Percentiles rank a stretch among this genome's conserved stretches.
Conservation (phyloP, 257 asterid species). For the Linaria vulgaris region DNA sequence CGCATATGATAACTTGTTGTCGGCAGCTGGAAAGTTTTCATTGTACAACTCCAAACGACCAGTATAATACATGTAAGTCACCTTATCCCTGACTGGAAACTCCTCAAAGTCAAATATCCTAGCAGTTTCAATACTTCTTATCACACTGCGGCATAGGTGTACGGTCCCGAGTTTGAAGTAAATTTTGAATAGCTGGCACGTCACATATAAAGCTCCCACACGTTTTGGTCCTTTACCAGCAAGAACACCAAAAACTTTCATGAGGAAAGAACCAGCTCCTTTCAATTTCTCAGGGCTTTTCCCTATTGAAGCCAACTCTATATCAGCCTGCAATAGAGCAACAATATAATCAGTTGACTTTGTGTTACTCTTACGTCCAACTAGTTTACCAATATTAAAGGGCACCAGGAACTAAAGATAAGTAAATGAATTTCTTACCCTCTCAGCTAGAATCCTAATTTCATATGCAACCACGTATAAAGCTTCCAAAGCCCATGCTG, state of each 20-base stretch:
- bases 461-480: conserved; percentile 75
- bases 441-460: conserved; percentile 90
- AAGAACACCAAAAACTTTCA: conserved; percentile 94
- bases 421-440: conserved; percentile 46
- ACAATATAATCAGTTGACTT: conserved; percentile 31
- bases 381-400: neutral
- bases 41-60: conserved; percentile 97
- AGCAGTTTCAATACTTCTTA: conserved; percentile 96
- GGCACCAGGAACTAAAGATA: neutral
- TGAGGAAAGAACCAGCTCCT: conserved; percentile 94
- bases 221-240: conserved; percentile 97
- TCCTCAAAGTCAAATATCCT: conserved; percentile 92
- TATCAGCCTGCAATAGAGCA: conserved; percentile 79
- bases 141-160: conserved; percentile 90
- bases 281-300: conserved; percentile 88
- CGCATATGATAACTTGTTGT: conserved; percentile 89
- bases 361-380: neutral
- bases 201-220: conserved; percentile 89
- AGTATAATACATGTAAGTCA: conserved; percentile 97
- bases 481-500: conserved; percentile 96
- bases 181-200: conserved; percentile 87
- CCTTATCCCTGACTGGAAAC: conserved; percentile 91
- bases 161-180: conserved; percentile 97
- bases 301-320: conserved; percentile 80
- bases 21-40: conserved; percentile 92